These are phyloP conservation scores for Metarhizium robertsii DNA, from an alignment of 2,329 filamentous ascomycete genomes.

Conservation along the genomic window DNA sequence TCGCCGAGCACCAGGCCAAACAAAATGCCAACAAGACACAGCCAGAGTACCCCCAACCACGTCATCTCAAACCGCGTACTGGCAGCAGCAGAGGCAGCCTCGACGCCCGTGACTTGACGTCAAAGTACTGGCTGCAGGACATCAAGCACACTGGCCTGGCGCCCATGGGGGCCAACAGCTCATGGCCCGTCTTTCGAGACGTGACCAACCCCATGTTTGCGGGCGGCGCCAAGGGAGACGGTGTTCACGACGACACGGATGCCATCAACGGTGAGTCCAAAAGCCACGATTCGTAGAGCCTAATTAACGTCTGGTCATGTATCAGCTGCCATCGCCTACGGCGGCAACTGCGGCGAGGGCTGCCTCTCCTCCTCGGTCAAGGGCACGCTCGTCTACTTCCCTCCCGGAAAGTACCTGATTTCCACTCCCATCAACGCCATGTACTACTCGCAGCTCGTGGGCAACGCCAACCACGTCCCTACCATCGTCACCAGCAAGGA, in stretches of 20 bases:
- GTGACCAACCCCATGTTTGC: background rate
- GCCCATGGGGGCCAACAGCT: constrained; percentile 3
- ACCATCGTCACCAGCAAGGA: background rate
- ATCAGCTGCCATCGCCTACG: background rate
- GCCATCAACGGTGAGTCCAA: constrained; percentile 1
- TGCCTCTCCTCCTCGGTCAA: constrained; percentile 1
- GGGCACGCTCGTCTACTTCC: constrained; percentile 3
- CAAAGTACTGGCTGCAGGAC: constrained; percentile 1
- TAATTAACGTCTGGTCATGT: background rate
- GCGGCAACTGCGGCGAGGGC: constrained; percentile 1
- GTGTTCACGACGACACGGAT: constrained; percentile 1
- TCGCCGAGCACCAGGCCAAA: background rate
- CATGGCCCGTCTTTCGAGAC: background rate
- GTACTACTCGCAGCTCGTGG: constrained; percentile 5
- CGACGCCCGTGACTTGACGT: background rate
- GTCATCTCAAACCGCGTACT: background rate
- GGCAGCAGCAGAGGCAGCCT: background rate
- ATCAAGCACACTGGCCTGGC: constrained; percentile 3
- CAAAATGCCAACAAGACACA: background rate
- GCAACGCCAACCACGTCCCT: background rate
- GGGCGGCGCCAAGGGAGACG: constrained; percentile 2
- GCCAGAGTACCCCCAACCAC: background rate
- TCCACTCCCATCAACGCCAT: constrained; percentile 2
- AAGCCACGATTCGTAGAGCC: no score
- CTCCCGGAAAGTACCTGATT: constrained; percentile 2